Conservation (phyloP, 2,329 filamentous ascomycete genomes). For the Pseudocercospora vitis region DNA sequence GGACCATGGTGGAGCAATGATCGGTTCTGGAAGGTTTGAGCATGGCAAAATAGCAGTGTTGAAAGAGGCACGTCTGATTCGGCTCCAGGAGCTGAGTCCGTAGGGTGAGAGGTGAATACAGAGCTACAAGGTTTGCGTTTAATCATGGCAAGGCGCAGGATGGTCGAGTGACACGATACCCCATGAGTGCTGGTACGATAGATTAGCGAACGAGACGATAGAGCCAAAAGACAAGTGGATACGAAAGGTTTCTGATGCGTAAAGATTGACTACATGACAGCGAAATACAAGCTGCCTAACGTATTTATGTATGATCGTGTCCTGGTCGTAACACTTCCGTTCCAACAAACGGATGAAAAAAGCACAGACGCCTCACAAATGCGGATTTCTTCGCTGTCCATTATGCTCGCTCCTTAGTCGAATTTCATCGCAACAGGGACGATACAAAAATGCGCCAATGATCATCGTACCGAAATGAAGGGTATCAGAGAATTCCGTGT, state of each 20-base stretch:
- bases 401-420: conserved; percentile 1
- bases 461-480: conserved; percentile 2
- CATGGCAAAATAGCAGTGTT: no score
- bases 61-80: no score
- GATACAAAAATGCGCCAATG: conserved; percentile 6
- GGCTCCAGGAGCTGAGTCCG: no score
- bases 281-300: background rate
- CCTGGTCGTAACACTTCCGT: background rate
- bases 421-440: background rate
- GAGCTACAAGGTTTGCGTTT: no score
- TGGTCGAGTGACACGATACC: no score
- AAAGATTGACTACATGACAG: no score
- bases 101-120: no score
- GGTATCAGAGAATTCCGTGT: background rate
- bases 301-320: conserved; percentile 1
- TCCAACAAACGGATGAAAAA: background rate
- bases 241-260: background rate
- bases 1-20: conserved; percentile 29
- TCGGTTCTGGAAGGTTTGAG: no score
- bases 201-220: background rate
- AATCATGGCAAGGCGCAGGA: no score
- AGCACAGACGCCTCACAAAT: background rate
- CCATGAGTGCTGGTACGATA: no score
- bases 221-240: background rate
- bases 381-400: background rate